Evolutionary conservation across 306 rosid species (phyloP), one percentile per base, ranked within the genome.

Genomic region (Luffa aegyptiaca): DNA sequence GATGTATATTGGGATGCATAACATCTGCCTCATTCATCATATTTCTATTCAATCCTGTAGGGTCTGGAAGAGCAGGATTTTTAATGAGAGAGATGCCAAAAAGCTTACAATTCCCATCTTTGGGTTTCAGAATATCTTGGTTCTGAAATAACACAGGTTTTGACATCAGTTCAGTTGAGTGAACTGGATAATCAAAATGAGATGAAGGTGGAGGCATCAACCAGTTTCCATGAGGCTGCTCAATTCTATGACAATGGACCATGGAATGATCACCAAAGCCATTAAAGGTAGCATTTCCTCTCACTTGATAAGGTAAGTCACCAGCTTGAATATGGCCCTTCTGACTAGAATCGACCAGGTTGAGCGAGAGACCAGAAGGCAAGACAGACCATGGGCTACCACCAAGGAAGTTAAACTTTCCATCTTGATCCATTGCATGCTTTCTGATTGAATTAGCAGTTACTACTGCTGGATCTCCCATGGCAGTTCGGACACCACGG

Each of bases 1-100:
- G 91, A 75, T 65, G 79, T 20, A 84, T 72, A 59, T 53, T 31
- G 18, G 33, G 64, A 74, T 83, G 83, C 81, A 56, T 83, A 71
- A 81, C 77, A n/a, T 57, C 82, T 1, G 87, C 70, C 83, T 88
- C 90, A 20, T 66, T 86, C 35, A 83, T 78, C 78, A 31, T 62
- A 39, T 69, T 84, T 77, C 81, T 84, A 39, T 80, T 85, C n/a
- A 82, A 56, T 21, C 58, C 63, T 48, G 85, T 62, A 62, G 89
- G 82, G 31, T 82, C 93, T 16, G 83, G 80, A 48, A 86, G 74
- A 45, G 69, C 58, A 3, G 86, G 87, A 79, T 81, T 82, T 46
- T 83, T 79, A 51, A 85, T 65, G 70, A 95, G 98, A 59, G 97
- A 89, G 80, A 90, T 80, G 55, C 99, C 99, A 52, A 95, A 95